Evolutionary conservation across 169 alveolate genomes (phyloP), one percentile per base, ranked within the genome.

Genomic region (Plasmodium inui): DNA sequence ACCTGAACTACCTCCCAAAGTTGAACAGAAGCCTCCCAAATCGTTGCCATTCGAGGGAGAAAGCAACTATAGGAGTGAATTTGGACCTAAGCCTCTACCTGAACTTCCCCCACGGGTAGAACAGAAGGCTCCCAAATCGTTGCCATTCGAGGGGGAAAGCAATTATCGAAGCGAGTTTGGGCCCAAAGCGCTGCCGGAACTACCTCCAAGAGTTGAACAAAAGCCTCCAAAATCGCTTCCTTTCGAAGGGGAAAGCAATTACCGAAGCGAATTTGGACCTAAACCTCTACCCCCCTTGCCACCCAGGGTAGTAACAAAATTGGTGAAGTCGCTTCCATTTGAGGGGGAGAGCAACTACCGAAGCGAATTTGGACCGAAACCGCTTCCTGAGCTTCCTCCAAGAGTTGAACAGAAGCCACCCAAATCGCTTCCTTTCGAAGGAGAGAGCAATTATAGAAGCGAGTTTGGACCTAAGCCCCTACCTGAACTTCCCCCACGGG

Each of bases 391-490:
- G 30, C 55, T 88, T 10, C 89, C 83, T 8, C 90, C 83, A 78
- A 92, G 93, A 7, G 70, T 82, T 50, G 90, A 93, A 39, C 37
- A 61, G 30, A 55, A 85, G 39, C 80, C 82, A 0, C 95, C 93
- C 6, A 94, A 90, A 32, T 76, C 96, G 26, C 88, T 95, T 14
- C 97, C 97, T 0, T 95, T 95, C 76, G 97, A 95, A 19, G 97
- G 92, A 41, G 94, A 89, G 67, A 89, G 84, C 55, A 89, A 89
- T n/a, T 89, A 89, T 34, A 88, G 97, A 41, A 89, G 95, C 9
- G 96, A 95, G 26, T 95, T 93, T 79, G 93, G 95, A n/a, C 89
- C 97, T 7, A 95, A 95, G 84, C 97, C 97, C 0, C 83, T 95
- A 41, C 97, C 96, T 9, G 72, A 46, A 39, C 73, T 91, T 9